Conservation (phyloP, 2,329 filamentous ascomycete species). For the Talaromyces piceae region DNA sequence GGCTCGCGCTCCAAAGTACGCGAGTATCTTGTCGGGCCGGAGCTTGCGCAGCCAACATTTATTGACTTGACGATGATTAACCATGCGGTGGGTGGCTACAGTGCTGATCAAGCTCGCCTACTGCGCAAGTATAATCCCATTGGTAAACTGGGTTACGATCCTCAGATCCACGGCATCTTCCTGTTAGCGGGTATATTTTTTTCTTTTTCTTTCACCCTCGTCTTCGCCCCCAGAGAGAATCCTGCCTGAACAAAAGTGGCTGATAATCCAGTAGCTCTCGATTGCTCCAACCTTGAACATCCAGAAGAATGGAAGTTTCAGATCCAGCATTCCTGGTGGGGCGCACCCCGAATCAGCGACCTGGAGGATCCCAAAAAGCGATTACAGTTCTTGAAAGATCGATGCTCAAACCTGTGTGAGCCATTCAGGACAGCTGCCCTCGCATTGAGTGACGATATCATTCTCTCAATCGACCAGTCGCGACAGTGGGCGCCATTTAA, state of each 20-base stretch:
- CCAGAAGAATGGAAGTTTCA: conserved; percentile 9
- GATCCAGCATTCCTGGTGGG: conserved; percentile 7
- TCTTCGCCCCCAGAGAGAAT: neutral
- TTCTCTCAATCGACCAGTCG: conserved; percentile 3
- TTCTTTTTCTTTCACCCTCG: no score
- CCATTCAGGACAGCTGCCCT: conserved; percentile 6
- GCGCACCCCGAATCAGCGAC: neutral
- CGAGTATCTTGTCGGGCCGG: conserved; percentile 3
- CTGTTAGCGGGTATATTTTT: conserved; percentile 1
- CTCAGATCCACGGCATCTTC: conserved; percentile 5
- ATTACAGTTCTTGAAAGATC: neutral
- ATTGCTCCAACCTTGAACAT: conserved; percentile 1
- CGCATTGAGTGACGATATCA: conserved; percentile 1
- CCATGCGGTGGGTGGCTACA: neutral
- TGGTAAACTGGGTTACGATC: conserved; percentile 7
- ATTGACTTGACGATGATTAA: conserved; percentile 7
- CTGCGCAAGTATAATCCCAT: conserved; percentile 7
- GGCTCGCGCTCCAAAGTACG: conserved; percentile 5
- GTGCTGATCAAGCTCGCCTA: neutral
- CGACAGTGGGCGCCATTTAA: conserved; percentile 6
- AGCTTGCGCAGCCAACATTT: conserved; percentile 1
- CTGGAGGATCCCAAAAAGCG: conserved; percentile 5
- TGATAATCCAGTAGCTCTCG: conserved; percentile 1
- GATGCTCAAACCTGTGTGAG: conserved; percentile 6
- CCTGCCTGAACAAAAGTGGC: neutral